These are phyloP conservation scores for Triangularia setosa DNA, from an alignment of 2,329 filamentous ascomycete species.

Conservation along the genomic window DNA sequence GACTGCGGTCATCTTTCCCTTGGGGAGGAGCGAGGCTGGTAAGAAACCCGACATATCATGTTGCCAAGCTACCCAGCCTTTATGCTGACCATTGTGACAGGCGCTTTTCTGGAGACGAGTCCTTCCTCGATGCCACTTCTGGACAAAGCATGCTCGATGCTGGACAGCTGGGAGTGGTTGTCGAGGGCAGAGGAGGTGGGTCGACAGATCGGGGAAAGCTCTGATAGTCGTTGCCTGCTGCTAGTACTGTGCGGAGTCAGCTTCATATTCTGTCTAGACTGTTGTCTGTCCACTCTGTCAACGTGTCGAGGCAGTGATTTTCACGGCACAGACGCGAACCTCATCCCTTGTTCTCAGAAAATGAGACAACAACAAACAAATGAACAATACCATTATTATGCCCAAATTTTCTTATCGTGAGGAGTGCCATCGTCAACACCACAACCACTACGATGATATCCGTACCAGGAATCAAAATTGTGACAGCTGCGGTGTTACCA, in stretches of 20 bases:
- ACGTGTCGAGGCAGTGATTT: neutral
- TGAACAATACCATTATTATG: neutral
- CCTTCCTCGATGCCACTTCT: constrained; percentile 31
- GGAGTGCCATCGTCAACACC: neutral
- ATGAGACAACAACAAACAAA: neutral
- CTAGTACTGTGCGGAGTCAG: neutral
- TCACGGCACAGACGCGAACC: neutral
- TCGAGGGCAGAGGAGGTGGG: constrained; percentile 26
- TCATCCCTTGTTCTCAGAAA: neutral
- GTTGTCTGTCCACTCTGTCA: neutral
- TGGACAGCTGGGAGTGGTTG: constrained; percentile 33
- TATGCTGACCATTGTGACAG: constrained; percentile 23
- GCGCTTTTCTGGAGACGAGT: constrained; percentile 40
- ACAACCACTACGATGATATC: neutral
- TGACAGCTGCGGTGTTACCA: neutral
- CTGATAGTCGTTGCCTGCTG: constrained; percentile 2
- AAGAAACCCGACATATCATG: constrained; percentile 30
- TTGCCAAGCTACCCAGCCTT: neutral
- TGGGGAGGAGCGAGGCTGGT: constrained; percentile 89
- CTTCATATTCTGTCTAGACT: neutral
- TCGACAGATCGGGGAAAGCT: constrained; percentile 15
- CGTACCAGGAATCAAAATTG: neutral
- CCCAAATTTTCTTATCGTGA: neutral
- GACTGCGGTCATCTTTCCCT: constrained; percentile 77
- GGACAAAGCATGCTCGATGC: constrained; percentile 29